Evolutionary conservation across 345 rosid species (phyloP), one percentile per base, ranked within the genome.

Genomic region (Anacardium occidentale): DNA sequence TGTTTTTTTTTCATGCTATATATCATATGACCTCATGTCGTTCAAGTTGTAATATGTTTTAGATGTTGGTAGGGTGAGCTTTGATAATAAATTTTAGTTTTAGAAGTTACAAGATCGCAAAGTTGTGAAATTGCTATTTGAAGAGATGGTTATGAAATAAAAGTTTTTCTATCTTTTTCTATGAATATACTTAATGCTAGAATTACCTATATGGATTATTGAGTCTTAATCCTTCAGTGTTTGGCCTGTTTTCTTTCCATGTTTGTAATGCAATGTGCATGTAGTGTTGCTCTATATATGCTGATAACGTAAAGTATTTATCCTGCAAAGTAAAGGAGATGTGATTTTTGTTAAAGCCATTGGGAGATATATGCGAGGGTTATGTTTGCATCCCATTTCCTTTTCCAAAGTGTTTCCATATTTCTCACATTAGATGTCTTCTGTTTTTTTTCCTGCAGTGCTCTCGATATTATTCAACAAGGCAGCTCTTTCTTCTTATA

Each of bases 401-500:
- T 22, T 56, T 56, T 56, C 3, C n/a, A 5, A 14, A n/a, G 17
- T 0, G 42, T 58, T 58, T 26, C 40, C 14, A 11, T 13, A 10
- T 26, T 14, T 58, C 62, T 44, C 9, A 17, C 37, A 20, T 15
- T 69, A 45, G 5, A 5, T 45, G 9, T 48, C 26, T 40, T 48
- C 57, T 58, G 7, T 29, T 22, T 51, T 9, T 48, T 25, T 5
- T 71, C 71, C 71, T 75, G 79, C 93, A 96, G 99, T 93, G 77
- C 90, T 96, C 75, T 84, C 93, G 70, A 82, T 96, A 52, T 74
- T 95, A 79, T 93, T 96, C 88, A 96, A 96, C 74, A 96, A 93
- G 88, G 99, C 99, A 34, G 99, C 98, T 71, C 96, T 96, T 65
- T 96, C 99, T 69, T 88, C 99, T 40, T 96, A 87, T 70, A 84